These are phyloP conservation scores for Cyberlindnera nakhonratchasimensis DNA, from an alignment of 805 yeast species.

Conservation along the genomic window DNA sequence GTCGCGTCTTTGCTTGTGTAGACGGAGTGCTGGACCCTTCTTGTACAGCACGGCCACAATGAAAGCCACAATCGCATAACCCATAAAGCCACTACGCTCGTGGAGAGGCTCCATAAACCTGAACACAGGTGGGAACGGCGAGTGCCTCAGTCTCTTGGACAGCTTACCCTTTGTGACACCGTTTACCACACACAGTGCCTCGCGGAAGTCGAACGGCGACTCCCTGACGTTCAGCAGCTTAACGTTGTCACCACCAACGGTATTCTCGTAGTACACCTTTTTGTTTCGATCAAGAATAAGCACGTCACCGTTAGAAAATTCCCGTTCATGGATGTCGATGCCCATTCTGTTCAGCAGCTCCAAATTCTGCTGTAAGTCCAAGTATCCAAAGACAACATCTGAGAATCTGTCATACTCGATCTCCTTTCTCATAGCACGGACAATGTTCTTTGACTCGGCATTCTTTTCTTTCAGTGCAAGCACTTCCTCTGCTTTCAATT, in stretches of 20 bases:
- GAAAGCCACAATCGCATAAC: constrained; percentile 30
- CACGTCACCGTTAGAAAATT: constrained; percentile 50
- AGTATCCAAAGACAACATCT: constrained; percentile 43
- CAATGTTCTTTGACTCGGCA: constrained; percentile 35
- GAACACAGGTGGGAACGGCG: constrained; percentile 40
- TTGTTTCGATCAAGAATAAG: constrained; percentile 45
- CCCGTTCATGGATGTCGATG: constrained; percentile 21
- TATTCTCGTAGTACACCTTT: constrained; percentile 33
- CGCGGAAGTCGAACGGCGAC: constrained; percentile 10
- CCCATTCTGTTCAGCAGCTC: constrained; percentile 16
- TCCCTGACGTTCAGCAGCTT: constrained; percentile 16
- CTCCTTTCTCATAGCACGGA: constrained; percentile 45
- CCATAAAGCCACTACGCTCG: constrained; percentile 38
- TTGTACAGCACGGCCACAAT: constrained; percentile 1
- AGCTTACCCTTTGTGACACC: constrained; percentile 19
- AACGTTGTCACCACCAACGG: constrained; percentile 34
- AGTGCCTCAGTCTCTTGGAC: constrained; percentile 35
- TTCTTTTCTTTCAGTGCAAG: constrained; percentile 41
- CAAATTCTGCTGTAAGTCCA: constrained; percentile 39
- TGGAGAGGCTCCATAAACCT: constrained; percentile 44
- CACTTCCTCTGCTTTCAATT: constrained; percentile 42
- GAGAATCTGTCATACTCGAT: constrained; percentile 43
- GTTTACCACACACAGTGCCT: constrained; percentile 7
- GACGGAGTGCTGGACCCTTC: neutral
- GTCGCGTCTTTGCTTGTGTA: constrained; percentile 3